Evolutionary conservation across 164 flowering plant species (phyloP).

Genomic region (Tetracentron sinense): DNA sequence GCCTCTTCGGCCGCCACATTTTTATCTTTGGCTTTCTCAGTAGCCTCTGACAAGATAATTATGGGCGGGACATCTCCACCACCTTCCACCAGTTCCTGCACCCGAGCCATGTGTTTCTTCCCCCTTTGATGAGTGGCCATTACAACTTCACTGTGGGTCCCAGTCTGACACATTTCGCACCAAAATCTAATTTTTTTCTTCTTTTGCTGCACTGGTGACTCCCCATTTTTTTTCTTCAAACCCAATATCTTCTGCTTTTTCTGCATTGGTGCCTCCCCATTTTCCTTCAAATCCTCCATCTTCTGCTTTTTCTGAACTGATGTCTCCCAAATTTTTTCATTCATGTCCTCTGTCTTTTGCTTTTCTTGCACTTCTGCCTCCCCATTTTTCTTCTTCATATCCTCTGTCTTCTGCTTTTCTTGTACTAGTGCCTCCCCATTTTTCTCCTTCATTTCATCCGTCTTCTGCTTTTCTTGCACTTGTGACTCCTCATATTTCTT

Average conservation of each 20-base stretch:
- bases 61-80: no score
- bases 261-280: not conserved
- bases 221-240: not conserved
- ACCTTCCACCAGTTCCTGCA: not conserved
- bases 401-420: no score
- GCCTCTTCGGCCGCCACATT: no score
- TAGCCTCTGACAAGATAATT: no score
- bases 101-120: not conserved
- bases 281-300: not conserved
- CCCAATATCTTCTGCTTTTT: not conserved
- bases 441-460: no score
- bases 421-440: no score
- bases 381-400: no score
- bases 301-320: not conserved
- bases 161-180: not conserved
- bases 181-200: not conserved
- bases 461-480: no score
- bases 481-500: no score
- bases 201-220: not conserved
- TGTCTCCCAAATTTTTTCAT: not conserved
- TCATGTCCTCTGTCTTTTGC: no score
- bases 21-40: no score
- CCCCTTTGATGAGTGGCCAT: not conserved
- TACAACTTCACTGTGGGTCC: not conserved
- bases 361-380: no score